These are phyloP conservation scores for Avicennia marina DNA, from an alignment of 257 asterid species.

Conservation along the genomic window DNA sequence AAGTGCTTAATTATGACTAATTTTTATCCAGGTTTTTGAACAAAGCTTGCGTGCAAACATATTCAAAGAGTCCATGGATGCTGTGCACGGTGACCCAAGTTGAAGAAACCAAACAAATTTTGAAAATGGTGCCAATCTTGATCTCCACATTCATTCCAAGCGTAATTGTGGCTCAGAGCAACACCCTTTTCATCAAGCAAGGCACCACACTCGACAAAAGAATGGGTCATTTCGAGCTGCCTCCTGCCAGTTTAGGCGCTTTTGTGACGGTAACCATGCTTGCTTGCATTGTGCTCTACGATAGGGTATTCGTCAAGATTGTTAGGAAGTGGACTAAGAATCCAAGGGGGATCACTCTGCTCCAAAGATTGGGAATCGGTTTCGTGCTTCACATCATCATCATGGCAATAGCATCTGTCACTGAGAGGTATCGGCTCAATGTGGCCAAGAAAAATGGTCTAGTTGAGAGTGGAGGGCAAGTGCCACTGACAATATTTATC, in stretches of 20 bases:
- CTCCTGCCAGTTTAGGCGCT: no score
- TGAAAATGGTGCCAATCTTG: slow-evolving; percentile 65
- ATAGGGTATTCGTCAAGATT: slow-evolving; percentile 27
- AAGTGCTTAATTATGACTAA: no score
- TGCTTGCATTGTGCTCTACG: slow-evolving; percentile 26
- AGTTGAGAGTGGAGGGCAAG: slow-evolving; percentile 13
- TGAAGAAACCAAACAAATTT: slow-evolving; percentile 42
- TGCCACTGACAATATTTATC: slow-evolving; percentile 32
- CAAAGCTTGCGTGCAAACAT: no score
- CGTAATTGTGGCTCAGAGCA: slow-evolving; percentile 48
- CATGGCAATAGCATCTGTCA: slow-evolving; percentile 32
- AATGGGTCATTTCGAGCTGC: slow-evolving; percentile 50
- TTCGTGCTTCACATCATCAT: slow-evolving; percentile 29
- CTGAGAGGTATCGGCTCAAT: slow-evolving; percentile 28
- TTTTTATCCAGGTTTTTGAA: slow-evolving; percentile 23
- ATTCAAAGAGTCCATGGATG: no score
- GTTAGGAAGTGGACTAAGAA: no score
- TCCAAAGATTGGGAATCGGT: no score
- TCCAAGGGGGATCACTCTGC: no score
- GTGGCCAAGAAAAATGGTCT: slow-evolving; percentile 24
- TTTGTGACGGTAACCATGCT: no score
- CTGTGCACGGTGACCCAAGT: slow-evolving; percentile 37
- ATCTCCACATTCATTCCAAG: slow-evolving; percentile 57
- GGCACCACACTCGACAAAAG: slow-evolving; percentile 50
- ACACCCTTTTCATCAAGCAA: slow-evolving; percentile 66